Evolutionary conservation across 148 eudicot genomes (phyloP).

Genomic region (Rhododendron molle): DNA sequence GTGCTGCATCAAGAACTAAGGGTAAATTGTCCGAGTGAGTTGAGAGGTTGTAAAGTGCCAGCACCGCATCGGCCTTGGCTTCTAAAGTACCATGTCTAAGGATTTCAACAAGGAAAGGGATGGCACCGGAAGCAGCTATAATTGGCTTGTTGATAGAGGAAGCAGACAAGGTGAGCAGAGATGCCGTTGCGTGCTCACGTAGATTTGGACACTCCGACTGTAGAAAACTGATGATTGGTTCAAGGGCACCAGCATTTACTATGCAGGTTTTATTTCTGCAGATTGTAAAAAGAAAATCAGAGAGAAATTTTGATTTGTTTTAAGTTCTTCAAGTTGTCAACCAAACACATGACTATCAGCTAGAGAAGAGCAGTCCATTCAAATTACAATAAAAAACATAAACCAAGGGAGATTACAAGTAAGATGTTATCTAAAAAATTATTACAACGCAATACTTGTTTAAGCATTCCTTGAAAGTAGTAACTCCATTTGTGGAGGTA

Average conservation of each 20-base stretch:
- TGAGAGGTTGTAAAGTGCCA: constrained; percentile 93
- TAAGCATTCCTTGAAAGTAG: background rate
- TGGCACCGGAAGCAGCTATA: constrained; percentile 65
- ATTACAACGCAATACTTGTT: background rate
- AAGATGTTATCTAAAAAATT: background rate
- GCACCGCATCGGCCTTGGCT: constrained; percentile 73
- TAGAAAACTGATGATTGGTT: constrained; percentile 65
- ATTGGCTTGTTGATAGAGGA: constrained; percentile 70
- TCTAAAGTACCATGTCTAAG: constrained; percentile 55
- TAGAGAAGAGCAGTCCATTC: background rate
- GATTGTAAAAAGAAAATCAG: constrained; percentile 11
- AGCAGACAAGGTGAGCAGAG: constrained; percentile 87
- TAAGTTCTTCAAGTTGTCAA: background rate
- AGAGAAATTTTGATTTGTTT: background rate
- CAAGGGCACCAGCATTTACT: constrained; percentile 77
- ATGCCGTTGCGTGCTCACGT: constrained; percentile 81
- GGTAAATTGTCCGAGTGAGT: constrained; percentile 48
- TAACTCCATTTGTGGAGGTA: background rate
- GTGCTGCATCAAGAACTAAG: constrained; percentile 52
- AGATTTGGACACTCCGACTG: constrained; percentile 44
- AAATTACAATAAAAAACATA: background rate
- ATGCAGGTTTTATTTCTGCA: constrained; percentile 85
- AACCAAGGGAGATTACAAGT: background rate
- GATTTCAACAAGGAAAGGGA: constrained; percentile 74
- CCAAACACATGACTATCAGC: background rate